A percentile compares a stretch with the other conserved stretches of the same genome.
Evolutionary conservation across 805 yeast species (phyloP).

Genomic region (Yarrowia deformans): DNA sequence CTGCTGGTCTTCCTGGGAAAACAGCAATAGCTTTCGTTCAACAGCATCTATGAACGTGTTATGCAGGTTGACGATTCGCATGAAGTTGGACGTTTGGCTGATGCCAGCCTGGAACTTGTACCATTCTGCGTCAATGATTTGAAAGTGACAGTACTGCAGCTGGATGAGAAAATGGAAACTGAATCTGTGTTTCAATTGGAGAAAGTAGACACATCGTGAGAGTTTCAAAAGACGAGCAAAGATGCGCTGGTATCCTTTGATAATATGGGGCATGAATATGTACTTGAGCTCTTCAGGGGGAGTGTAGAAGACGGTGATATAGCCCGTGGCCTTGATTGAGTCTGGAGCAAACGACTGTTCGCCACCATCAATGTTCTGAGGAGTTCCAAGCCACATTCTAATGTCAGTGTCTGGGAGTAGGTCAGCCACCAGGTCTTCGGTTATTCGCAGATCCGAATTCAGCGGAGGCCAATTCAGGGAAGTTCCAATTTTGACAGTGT

Average conservation of each 20-base stretch:
- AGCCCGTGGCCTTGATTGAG: conserved; percentile 15
- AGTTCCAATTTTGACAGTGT: background rate
- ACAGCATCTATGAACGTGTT: background rate
- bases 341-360: background rate
- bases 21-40: background rate
- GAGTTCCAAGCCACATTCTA: conserved; percentile 14
- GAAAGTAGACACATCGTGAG: conserved; percentile 1
- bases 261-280: background rate
- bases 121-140: conserved; percentile 14
- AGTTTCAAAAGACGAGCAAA: conserved; percentile 17
- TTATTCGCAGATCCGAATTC: conserved; percentile 11
- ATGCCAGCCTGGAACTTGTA: background rate
- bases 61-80: conserved; percentile 20
- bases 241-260: background rate
- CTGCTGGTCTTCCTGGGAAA: background rate
- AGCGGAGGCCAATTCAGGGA: conserved; percentile 24
- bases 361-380: conserved; percentile 6
- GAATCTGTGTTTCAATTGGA: background rate
- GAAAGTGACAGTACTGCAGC: conserved; percentile 16
- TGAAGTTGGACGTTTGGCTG: conserved; percentile 4
- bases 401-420: background rate
- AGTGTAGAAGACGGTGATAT: conserved; percentile 6
- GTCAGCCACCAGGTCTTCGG: background rate
- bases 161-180: conserved; percentile 11
- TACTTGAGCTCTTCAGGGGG: conserved; percentile 31